Conservation (phyloP, 352 stramenopile species). For the Phytopythium montanum region DNA sequence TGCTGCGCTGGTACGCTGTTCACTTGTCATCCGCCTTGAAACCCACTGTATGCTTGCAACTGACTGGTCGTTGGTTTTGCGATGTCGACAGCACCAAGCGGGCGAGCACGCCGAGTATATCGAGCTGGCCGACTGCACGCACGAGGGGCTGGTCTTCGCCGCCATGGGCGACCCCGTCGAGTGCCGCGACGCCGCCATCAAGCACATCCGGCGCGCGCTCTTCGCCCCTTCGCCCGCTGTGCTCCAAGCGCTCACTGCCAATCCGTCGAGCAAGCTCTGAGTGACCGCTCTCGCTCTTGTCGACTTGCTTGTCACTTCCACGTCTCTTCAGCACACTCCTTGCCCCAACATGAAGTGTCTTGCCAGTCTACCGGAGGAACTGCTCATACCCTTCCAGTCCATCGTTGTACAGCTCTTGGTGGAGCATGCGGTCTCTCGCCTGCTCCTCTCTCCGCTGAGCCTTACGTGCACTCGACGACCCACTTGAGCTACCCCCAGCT, state of each 20-base stretch:
- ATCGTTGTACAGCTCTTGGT: conserved; percentile 39
- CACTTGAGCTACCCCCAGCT: conserved; percentile 7
- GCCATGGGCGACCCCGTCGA: conserved; percentile 58
- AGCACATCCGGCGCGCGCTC: conserved; percentile 40
- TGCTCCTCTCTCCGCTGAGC: conserved; percentile 34
- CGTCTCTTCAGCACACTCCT: background rate
- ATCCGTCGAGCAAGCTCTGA: conserved; percentile 2
- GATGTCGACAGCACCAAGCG: conserved; percentile 29
- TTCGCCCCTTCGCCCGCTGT: background rate
- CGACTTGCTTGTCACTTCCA: background rate
- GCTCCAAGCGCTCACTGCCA: background rate
- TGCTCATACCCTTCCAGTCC: conserved; percentile 58
- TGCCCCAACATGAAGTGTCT: background rate
- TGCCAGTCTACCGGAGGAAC: conserved; percentile 31
- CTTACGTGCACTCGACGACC: conserved; percentile 22
- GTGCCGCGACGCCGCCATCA: conserved; percentile 34
- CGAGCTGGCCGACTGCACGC: conserved; percentile 44
- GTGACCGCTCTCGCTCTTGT: background rate
- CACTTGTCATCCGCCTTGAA: background rate
- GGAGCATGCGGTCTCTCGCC: conserved; percentile 35
- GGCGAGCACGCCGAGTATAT: conserved; percentile 36
- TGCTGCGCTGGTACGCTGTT: conserved; percentile 34
- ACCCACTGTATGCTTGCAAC: background rate
- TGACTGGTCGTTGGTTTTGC: background rate
- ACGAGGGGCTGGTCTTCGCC: conserved; percentile 68